Evolutionary conservation across 108 stramenopile genomes (phyloP).

Genomic region (Epithemia pelagica): DNA sequence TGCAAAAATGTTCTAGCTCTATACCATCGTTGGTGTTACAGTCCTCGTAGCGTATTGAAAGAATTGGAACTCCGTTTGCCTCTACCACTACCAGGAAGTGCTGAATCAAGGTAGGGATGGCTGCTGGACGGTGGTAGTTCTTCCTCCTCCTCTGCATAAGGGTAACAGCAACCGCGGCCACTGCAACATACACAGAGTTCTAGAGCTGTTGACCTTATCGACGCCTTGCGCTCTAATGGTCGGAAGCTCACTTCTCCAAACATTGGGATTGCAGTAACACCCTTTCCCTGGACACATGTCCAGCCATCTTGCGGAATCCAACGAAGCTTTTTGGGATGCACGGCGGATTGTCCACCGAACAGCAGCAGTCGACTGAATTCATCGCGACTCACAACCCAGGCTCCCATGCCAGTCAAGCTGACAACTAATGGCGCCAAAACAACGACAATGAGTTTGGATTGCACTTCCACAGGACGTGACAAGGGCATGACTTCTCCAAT

Average conservation of each 20-base stretch:
- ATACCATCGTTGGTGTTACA: neutral
- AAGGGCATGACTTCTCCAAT: constrained; percentile 60
- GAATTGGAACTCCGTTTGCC: neutral
- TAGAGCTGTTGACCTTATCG: neutral
- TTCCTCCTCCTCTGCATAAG: constrained; percentile 53
- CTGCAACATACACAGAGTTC: neutral
- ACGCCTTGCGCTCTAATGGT: constrained; percentile 37
- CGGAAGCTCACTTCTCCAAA: constrained; percentile 78
- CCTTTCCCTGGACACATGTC: constrained; percentile 72
- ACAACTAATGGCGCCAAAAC: constrained; percentile 74
- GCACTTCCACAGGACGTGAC: constrained; percentile 37
- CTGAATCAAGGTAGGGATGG: constrained; percentile 41
- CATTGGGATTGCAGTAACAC: constrained; percentile 76
- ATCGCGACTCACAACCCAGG: constrained; percentile 73
- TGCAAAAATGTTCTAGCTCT: neutral
- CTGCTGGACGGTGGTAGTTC: constrained; percentile 22
- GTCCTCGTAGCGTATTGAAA: constrained; percentile 4
- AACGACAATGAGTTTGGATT: constrained; percentile 51
- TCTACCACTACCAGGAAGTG: neutral
- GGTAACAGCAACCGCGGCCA: constrained; percentile 42
- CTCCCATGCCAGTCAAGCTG: constrained; percentile 68
- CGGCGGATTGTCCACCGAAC: constrained; percentile 77
- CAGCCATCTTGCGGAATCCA: constrained; percentile 63
- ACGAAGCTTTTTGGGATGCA: constrained; percentile 60
- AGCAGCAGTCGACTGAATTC: constrained; percentile 72